A percentile compares a stretch with the other conserved stretches of the same genome.
Conservation (phyloP, 805 yeast genomes). For the Spathaspora sp. region DNA sequence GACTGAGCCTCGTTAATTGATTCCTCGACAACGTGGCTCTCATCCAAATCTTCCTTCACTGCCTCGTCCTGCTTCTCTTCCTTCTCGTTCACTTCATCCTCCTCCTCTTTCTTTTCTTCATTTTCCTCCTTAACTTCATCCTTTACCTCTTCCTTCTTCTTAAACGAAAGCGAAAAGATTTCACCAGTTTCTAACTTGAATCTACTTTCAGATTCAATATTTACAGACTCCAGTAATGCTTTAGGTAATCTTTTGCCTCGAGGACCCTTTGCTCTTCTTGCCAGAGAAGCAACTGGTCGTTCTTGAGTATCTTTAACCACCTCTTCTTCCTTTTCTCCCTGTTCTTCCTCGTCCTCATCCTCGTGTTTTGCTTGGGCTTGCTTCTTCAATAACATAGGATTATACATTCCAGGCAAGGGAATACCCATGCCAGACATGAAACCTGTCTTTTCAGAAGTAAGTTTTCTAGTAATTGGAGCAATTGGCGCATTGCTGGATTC, state of each 20-base stretch:
- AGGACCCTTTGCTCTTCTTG: conserved; percentile 67
- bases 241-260: conserved; percentile 67
- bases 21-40: background rate
- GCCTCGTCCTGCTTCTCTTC: background rate
- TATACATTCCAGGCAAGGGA: conserved; percentile 52
- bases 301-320: background rate
- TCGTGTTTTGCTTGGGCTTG: conserved; percentile 10
- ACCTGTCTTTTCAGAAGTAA: background rate
- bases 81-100: background rate
- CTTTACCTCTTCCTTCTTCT: background rate
- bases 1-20: background rate
- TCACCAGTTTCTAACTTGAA: conserved; percentile 29
- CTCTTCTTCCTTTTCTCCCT: conserved; percentile 8
- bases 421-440: conserved; percentile 40
- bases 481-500: conserved; percentile 1
- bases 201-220: conserved; percentile 29
- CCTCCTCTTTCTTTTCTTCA: background rate
- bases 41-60: background rate
- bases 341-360: conserved; percentile 11
- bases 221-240: conserved; percentile 42
- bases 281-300: conserved; percentile 17
- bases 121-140: background rate
- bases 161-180: conserved; percentile 29
- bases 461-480: conserved; percentile 8
- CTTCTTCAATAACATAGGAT: conserved; percentile 22